Conservation (phyloP, 495 filamentous ascomycete genomes). For the Stereocaulon alpinum region DNA sequence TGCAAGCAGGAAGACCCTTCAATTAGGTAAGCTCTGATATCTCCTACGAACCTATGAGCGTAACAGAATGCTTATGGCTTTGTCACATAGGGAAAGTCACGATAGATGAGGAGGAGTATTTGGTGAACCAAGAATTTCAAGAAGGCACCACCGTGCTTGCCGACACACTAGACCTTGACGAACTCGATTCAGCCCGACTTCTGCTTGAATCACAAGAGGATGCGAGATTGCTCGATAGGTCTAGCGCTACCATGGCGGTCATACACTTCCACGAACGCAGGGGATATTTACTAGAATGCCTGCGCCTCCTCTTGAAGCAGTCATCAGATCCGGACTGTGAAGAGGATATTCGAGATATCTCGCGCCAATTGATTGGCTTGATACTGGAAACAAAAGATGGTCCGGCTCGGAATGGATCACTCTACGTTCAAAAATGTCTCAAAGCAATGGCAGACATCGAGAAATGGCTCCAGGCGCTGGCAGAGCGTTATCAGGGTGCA, state of each 20-base stretch:
- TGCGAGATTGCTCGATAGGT: slow-evolving; percentile 51
- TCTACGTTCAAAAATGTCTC: slow-evolving; percentile 59
- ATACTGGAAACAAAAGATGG: slow-evolving; percentile 39
- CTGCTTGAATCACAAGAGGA: slow-evolving; percentile 59
- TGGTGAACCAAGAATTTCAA: slow-evolving; percentile 79
- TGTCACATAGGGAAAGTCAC: slow-evolving; percentile 52
- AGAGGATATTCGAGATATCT: slow-evolving; percentile 30
- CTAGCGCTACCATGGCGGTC: slow-evolving; percentile 60
- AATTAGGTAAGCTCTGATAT: slow-evolving; percentile 36
- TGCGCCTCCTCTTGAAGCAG: slow-evolving; percentile 63
- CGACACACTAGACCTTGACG: slow-evolving; percentile 81
- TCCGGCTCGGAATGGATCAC: slow-evolving; percentile 35
- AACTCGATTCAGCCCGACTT: slow-evolving; percentile 66
- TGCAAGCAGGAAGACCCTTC: slow-evolving; percentile 48
- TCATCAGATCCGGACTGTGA: slow-evolving; percentile 49
- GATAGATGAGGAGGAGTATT: slow-evolving; percentile 59
- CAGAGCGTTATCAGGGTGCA: slow-evolving; percentile 59
- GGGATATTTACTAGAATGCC: slow-evolving; percentile 66
- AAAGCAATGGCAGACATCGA: slow-evolving; percentile 62
- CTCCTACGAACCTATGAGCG: background rate
- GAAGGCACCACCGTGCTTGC: slow-evolving; percentile 67
- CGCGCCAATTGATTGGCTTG: slow-evolving; percentile 32
- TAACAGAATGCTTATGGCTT: slow-evolving; percentile 25
- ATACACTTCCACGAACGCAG: slow-evolving; percentile 78
- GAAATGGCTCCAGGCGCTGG: slow-evolving; percentile 56